Evolutionary conservation across 2,329 filamentous ascomycete species (phyloP), one percentile per base, ranked within the genome.

Genomic region (Pyrenophora graminea): DNA sequence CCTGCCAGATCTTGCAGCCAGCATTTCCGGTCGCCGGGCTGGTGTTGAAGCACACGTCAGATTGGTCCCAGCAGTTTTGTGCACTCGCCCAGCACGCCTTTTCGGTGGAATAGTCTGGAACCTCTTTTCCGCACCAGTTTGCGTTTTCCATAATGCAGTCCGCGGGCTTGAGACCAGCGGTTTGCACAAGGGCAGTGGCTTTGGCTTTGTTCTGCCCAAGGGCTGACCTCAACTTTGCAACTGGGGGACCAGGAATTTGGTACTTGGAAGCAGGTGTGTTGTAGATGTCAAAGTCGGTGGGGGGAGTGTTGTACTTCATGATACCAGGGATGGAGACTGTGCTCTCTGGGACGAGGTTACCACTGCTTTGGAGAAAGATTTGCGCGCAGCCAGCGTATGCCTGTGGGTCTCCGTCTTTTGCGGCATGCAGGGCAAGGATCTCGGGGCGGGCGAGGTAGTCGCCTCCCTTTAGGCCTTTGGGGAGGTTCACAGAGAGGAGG

Each of bases 301-400:
- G 80, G 1, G 80, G 75, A 21, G 86, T 79, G 39, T 74, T 75
- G 12, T 77, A 71, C 44, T 79, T 69, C 46, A 89, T 79, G 61
- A 89, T 80, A 6, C 87, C 87, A 0, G 87, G 88, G 53, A 91
- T 90, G 45, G 76, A 79, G 50, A 87, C 85, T 3, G 79, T 81
- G 0, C 83, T 82, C 43, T 68, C 67, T 6, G 82, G 74, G 1
- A 77, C 69, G 0, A 83, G 73, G 42, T 76, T 70, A 6, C 76
- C 80, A 1, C 72, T 68, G 39, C 79, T 79, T 25, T 83, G 64
- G 40, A 91, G 71, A 66, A 83, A 88, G 56, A 91, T 77, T 71
- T 91, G 88, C 1, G 86, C 86, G 68, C 88, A 91, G 44, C 86
- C 85, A 44, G 82, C 76, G 69, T 88, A 91, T 74, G 89, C 89